Conservation (phyloP, 306 rosid species). For the Corylus americana region DNA sequence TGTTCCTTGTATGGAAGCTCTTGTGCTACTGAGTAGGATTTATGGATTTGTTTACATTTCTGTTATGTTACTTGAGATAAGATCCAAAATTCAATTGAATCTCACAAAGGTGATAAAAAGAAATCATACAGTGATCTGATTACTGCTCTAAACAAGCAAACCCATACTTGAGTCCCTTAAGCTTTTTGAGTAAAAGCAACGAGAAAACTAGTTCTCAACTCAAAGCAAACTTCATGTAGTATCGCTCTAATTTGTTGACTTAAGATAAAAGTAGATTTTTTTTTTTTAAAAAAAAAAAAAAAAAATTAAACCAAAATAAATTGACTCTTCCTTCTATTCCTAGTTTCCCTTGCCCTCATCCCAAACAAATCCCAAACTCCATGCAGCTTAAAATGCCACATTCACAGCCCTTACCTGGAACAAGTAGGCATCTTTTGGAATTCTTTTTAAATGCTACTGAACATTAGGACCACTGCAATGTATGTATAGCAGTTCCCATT, state of each 20-base stretch:
- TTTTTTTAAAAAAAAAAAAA: no score
- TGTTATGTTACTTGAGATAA: constrained; percentile 1
- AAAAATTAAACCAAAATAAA: no score
- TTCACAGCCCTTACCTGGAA: neutral
- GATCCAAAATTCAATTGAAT: neutral
- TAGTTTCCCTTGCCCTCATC: neutral
- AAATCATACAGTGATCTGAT: neutral
- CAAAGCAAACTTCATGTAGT: neutral
- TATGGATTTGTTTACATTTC: neutral
- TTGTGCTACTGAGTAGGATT: neutral
- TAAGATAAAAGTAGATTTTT: neutral
- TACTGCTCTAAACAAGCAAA: neutral
- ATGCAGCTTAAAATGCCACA: neutral
- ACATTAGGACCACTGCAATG: neutral
- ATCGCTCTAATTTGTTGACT: neutral
- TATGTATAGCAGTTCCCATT: neutral
- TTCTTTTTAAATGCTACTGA: neutral
- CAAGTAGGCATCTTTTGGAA: neutral
- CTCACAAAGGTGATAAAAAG: neutral
- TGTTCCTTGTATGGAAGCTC: neutral
- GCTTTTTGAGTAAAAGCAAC: neutral
- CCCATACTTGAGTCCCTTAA: constrained; percentile 1
- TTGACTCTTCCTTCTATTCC: neutral
- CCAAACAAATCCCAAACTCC: neutral
- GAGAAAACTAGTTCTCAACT: neutral